Evolutionary conservation across 1,139 yeast species (phyloP).

Genomic region (Yamadazyma dendronema): DNA sequence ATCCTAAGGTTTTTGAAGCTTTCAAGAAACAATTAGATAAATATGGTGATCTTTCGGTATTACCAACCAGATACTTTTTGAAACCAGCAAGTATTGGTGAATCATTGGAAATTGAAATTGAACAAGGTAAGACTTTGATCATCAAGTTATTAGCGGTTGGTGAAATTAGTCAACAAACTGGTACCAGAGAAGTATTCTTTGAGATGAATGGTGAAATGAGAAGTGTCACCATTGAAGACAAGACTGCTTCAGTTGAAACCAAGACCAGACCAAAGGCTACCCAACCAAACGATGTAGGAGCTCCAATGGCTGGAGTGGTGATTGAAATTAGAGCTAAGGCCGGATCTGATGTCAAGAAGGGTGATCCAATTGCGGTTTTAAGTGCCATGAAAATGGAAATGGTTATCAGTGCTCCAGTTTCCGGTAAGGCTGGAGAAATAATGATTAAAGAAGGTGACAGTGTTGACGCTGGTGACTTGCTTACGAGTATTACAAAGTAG

Average conservation of each 20-base stretch:
- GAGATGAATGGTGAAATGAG: slow-evolving; percentile 98
- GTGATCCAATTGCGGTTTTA: slow-evolving; percentile 91
- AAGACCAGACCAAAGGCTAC: slow-evolving; percentile 90
- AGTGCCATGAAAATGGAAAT: slow-evolving; percentile 99
- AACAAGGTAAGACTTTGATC: slow-evolving; percentile 91
- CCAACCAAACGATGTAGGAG: slow-evolving; percentile 91
- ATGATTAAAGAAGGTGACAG: slow-evolving; percentile 87
- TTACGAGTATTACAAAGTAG: slow-evolving; percentile 39
- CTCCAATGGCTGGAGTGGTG: slow-evolving; percentile 99
- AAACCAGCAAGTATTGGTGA: slow-evolving; percentile 85
- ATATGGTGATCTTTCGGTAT: slow-evolving; percentile 89
- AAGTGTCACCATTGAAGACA: slow-evolving; percentile 89
- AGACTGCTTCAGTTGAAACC: slow-evolving; percentile 78
- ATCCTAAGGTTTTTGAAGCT: slow-evolving; percentile 93
- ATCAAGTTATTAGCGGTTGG: slow-evolving; percentile 92
- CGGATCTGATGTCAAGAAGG: slow-evolving; percentile 90
- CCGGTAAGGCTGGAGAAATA: slow-evolving; percentile 79
- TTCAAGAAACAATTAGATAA: slow-evolving; percentile 70
- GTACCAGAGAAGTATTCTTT: slow-evolving; percentile 93
- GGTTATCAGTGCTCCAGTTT: slow-evolving; percentile 91
- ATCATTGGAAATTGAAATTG: slow-evolving; percentile 86
- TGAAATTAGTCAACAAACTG: slow-evolving; percentile 80
- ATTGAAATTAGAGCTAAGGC: slow-evolving; percentile 89
- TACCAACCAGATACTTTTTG: slow-evolving; percentile 89
- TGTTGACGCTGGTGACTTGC: slow-evolving; percentile 89